phyloP scores from a whole-genome alignment of 2,329 filamentous ascomycete genomes.

The Colletotrichum tanaceti region DNA sequence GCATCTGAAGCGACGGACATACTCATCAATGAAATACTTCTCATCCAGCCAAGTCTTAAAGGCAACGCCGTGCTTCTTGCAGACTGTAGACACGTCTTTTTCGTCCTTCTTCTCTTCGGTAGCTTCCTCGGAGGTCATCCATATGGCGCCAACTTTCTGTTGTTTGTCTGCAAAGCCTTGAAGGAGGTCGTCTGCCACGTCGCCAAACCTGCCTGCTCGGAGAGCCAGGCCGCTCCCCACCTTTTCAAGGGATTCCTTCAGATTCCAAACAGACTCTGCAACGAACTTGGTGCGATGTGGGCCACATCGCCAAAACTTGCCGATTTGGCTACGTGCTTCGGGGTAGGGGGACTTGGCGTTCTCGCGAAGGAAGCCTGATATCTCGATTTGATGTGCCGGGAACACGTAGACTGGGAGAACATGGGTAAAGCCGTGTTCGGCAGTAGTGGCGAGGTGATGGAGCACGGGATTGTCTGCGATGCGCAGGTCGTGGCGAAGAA shows the following conservation, averaged over 20 bases:
- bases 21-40: slow-evolving; percentile 86
- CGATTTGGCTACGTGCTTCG: slow-evolving; percentile 73
- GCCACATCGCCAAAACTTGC: slow-evolving; percentile 78
- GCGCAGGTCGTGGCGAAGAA: slow-evolving; percentile 79
- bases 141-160: slow-evolving; percentile 70
- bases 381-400: slow-evolving; percentile 76
- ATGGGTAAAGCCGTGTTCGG: slow-evolving; percentile 71
- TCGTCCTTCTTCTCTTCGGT: slow-evolving; percentile 77
- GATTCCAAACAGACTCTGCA: slow-evolving; percentile 77
- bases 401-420: slow-evolving; percentile 79
- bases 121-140: slow-evolving; percentile 79
- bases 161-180: slow-evolving; percentile 56
- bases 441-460: slow-evolving; percentile 63
- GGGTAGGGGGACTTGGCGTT: slow-evolving; percentile 72
- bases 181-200: slow-evolving; percentile 70
- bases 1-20: slow-evolving; percentile 50
- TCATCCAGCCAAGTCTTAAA: slow-evolving; percentile 79
- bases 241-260: slow-evolving; percentile 71
- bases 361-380: slow-evolving; percentile 76
- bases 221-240: slow-evolving; percentile 71
- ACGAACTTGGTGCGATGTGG: slow-evolving; percentile 78
- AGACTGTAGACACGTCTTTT: slow-evolving; percentile 62
- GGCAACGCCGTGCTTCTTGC: slow-evolving; percentile 63
- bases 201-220: slow-evolving; percentile 69
- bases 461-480: slow-evolving; percentile 80